Base-by-base conservation (phyloP, 129 eudicot species). In the Arctium lappa region DNA sequence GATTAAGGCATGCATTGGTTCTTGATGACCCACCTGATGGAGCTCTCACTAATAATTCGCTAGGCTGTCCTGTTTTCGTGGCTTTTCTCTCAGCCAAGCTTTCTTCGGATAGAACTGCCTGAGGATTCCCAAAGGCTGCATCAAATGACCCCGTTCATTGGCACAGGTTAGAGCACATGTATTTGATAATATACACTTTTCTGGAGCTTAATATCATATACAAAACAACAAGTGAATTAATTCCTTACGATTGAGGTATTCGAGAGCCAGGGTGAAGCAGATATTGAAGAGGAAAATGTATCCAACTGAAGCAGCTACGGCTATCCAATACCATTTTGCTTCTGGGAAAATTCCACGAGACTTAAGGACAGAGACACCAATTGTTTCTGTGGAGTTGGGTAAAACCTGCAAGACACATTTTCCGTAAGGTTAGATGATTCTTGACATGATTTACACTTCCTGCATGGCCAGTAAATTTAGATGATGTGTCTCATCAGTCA, bases 291-390 rank as follows among this genome's bases (percentile, higher is more conserved):
- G 86, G 63, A 95, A 85, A 56, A 88, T 82, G 78, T 89, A 93
- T 86, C 89, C 98, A 34, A 89, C 44, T 40, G 86, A 69, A 50
- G 89, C 97, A 78, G 86, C 98, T 27, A 91, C 87, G 1, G 95
- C 97, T 74, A 95, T 84, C 99, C 99, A 95, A 75, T 91, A 95
- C 97, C 95, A 93, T 44, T 81, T 78, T 6, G 95, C 94, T 39
- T 91, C 91, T 0, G 98, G 86, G 78, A 91, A 93, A 18, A 95
- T 75, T 38, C 94, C 97, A 63, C 95, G 95, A 72, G 91, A 82
- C 84, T 89, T 88, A 27, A 95, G 84, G 48, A 93, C 82, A 29
- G 81, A 31, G 31, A 89, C 90, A 44, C 99, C 99, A 15, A 95
- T 46, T 78, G 95, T 68, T 74, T 87, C 92, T 11, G 89, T 85